Base-by-base conservation (phyloP, 1,284 basidiomycete genomes). In the Pascua guehoae region DNA sequence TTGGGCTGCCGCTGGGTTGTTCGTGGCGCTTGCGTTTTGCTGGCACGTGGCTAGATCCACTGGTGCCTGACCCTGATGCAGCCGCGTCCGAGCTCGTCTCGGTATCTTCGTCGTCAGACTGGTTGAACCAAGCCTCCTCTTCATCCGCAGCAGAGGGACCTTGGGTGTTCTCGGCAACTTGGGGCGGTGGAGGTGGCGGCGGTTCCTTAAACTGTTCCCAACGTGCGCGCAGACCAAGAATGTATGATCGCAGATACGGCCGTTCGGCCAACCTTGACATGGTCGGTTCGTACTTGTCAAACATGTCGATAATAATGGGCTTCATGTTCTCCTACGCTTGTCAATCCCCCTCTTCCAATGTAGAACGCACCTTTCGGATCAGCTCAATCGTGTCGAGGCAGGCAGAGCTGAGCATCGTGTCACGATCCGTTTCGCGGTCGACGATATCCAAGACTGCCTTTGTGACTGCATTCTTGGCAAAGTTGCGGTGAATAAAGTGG, bases 361-460 rank as follows among this genome's bases (percentile, higher is more conserved):
- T 15, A 17, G 37, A 8, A 73, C 83, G 63, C 61, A 93, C 92
- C 79, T 84, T 84, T 58, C 89, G 85, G 74, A 98, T 89, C 63
- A 85, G 82, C 68, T 98, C 95, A 68, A 98, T 91, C 62, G 91
- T 89, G 72, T 98, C 95, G 69, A 96, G 87, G 79, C 91, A 97
- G 16, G 94, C 90, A 63, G 92, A 94, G 67, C 87, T 89, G 47
- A 98, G 81, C 63, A 99, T 83, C 75, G 95, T 98, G 77, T 98
- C 95, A 57, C 89, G 82, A 47, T 82, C 81, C 37, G 88, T 88
- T 76, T 98, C 95, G 51, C 83, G 83, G 40, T 88, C 74, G 36
- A 91, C 87, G 56, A 98, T 79, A 55, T 89, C 86, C 52, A 98
- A 78, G 58, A 98, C 85, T 8, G 91, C 88, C 61, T 85, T 84